phyloP scores from a whole-genome alignment of 202 grass and related monocot genomes.

The Panicum hallii region DNA sequence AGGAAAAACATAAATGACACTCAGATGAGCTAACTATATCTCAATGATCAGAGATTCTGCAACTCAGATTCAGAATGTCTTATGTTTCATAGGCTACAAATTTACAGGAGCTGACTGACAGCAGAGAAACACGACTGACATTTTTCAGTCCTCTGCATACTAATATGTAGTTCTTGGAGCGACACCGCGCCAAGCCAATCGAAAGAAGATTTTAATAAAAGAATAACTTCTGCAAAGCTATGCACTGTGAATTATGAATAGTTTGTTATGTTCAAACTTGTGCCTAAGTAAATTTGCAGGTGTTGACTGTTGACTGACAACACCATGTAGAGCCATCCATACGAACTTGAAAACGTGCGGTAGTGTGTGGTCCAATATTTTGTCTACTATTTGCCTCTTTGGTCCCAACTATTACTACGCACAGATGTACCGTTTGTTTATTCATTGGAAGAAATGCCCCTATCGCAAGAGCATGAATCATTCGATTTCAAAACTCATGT shows the following conservation, averaged over 20 bases:
- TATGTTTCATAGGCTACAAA: not conserved
- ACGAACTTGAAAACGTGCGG: not conserved
- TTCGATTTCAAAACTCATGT: not conserved
- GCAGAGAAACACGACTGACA: not conserved
- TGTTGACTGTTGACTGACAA: too few species aligned
- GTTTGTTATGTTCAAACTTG: not conserved
- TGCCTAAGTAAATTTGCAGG: too few species aligned
- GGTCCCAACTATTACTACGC: not conserved
- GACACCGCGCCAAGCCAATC: not conserved
- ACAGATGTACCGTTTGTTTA: not conserved
- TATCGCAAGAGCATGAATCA: not conserved
- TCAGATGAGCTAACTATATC: not conserved
- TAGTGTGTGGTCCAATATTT: not conserved
- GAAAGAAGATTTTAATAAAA: not conserved
- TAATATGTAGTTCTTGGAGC: not conserved
- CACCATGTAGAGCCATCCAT: not conserved
- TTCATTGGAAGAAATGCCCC: not conserved
- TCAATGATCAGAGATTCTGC: not conserved
- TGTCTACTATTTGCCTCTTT: not conserved
- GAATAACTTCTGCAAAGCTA: not conserved
- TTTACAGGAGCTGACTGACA: not conserved
- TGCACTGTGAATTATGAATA: not conserved
- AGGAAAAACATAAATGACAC: conserved; percentile 35
- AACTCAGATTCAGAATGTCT: not conserved
- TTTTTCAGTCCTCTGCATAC: not conserved